Conservation (phyloP, 2,329 filamentous ascomycete species). For the Thelonectria blattea region DNA sequence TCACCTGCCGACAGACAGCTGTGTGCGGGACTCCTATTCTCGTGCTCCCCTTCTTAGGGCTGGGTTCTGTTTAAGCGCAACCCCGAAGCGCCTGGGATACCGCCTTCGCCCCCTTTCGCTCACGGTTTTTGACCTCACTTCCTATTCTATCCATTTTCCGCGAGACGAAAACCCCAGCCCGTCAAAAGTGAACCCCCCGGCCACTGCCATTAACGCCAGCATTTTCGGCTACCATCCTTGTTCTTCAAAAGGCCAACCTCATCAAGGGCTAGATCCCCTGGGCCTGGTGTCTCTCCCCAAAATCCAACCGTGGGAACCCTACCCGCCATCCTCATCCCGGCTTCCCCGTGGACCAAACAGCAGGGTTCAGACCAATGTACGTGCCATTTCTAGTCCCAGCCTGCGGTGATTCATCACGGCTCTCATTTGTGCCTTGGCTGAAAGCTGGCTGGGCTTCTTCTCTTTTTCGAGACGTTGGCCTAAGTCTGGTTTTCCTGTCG, state of each 20-base stretch:
- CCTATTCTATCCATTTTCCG: slow-evolving; percentile 5
- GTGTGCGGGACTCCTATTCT: neutral
- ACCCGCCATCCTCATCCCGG: slow-evolving; percentile 26
- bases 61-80: neutral
- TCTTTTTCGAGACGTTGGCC: slow-evolving; percentile 14
- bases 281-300: slow-evolving; percentile 24
- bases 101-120: neutral
- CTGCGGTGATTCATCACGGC: slow-evolving; percentile 22
- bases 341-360: slow-evolving; percentile 34
- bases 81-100: neutral
- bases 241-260: neutral
- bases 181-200: slow-evolving; percentile 7
- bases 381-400: slow-evolving; percentile 31
- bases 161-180: slow-evolving; percentile 3
- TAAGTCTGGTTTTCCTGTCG: slow-evolving; percentile 12
- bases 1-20: slow-evolving; percentile 11
- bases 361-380: slow-evolving; percentile 32
- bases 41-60: neutral
- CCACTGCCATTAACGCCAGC: slow-evolving; percentile 8
- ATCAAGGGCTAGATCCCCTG: slow-evolving; percentile 20
- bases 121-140: slow-evolving; percentile 8
- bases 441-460: slow-evolving; percentile 16
- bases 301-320: slow-evolving; percentile 17
- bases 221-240: slow-evolving; percentile 15
- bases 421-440: slow-evolving; percentile 32